Evolutionary conservation across 345 rosid genomes (phyloP).

Genomic region (Syzygium oleosum): DNA sequence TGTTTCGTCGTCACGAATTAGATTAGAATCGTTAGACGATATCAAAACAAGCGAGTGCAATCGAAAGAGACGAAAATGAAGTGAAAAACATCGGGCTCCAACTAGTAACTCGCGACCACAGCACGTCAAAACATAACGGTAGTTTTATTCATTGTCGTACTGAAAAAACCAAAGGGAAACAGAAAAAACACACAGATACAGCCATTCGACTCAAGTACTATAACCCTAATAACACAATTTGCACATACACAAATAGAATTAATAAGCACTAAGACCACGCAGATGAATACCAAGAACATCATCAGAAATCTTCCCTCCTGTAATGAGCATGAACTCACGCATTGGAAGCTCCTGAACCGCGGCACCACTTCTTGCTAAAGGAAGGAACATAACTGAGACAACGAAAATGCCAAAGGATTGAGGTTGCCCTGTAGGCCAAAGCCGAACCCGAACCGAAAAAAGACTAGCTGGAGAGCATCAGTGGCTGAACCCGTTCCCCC

Average conservation of each 20-base stretch:
- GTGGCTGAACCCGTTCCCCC: neutral
- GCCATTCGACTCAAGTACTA: neutral
- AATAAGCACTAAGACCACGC: neutral
- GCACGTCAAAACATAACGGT: neutral
- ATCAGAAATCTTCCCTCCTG: neutral
- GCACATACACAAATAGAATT: neutral
- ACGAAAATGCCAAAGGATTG: constrained; percentile 29
- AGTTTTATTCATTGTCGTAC: neutral
- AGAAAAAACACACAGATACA: neutral
- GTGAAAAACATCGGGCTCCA: neutral
- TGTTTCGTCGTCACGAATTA: neutral
- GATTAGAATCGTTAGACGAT: neutral
- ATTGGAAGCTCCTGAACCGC: neutral
- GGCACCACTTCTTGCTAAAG: neutral
- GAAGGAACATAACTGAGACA: neutral
- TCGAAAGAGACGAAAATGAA: neutral
- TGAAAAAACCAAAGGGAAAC: neutral
- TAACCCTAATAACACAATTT: neutral
- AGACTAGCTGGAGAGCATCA: neutral
- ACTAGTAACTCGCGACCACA: neutral
- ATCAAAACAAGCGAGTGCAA: neutral
- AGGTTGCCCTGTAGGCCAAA: constrained; percentile 23
- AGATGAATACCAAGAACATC: neutral
- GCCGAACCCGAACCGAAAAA: neutral
- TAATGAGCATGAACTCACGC: neutral